Conservation (phyloP, 2,329 filamentous ascomycete species). For the Aureobasidium sp. region DNA sequence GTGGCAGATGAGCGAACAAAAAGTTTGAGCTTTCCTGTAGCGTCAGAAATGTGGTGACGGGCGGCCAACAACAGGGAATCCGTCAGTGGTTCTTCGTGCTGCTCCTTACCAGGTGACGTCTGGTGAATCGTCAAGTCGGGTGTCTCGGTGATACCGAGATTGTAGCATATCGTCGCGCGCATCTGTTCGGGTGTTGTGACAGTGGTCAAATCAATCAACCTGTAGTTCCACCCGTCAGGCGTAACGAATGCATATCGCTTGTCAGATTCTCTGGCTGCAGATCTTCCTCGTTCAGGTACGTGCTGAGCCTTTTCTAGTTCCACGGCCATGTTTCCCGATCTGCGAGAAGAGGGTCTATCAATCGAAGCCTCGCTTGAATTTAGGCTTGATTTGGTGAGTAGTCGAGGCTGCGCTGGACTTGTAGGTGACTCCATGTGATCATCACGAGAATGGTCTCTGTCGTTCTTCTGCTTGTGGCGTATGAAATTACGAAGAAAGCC, state of each 20-base stretch:
- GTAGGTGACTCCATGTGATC: slow-evolving; percentile 70
- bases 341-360: slow-evolving; percentile 48
- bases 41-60: slow-evolving; percentile 63
- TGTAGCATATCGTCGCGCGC: slow-evolving; percentile 65
- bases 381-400: slow-evolving; percentile 42
- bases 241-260: slow-evolving; percentile 76
- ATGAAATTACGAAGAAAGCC: slow-evolving; percentile 56
- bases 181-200: slow-evolving; percentile 65
- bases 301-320: slow-evolving; percentile 22
- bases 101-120: slow-evolving; percentile 75
- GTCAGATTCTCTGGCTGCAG: slow-evolving; percentile 38
- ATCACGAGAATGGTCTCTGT: slow-evolving; percentile 63
- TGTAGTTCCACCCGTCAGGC: slow-evolving; percentile 84
- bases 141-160: slow-evolving; percentile 62
- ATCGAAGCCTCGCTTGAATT: slow-evolving; percentile 57
- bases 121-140: slow-evolving; percentile 65
- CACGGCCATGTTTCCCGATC: slow-evolving; percentile 50
- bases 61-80: slow-evolving; percentile 65
- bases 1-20: slow-evolving; percentile 34
- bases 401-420: slow-evolving; percentile 53
- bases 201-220: slow-evolving; percentile 83
- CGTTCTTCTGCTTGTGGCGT: slow-evolving; percentile 59
- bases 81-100: slow-evolving; percentile 73
- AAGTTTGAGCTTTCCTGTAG: slow-evolving; percentile 70
- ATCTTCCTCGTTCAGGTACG: slow-evolving; percentile 29